phyloP scores from a whole-genome alignment of 371 early-diverging fungal species.

The Rhizopus arrhizus region DNA sequence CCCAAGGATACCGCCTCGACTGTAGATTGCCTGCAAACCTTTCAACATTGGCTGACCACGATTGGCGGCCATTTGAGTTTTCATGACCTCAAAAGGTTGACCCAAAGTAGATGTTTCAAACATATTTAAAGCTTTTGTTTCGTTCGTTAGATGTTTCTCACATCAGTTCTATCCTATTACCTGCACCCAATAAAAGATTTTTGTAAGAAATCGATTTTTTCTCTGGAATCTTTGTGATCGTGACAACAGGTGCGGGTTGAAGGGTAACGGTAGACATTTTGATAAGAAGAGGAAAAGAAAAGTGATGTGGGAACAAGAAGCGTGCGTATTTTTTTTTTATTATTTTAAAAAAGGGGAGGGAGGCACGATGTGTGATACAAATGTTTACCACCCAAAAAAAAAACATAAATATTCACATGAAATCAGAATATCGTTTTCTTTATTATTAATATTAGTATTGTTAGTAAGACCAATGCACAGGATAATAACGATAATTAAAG shows the following conservation, averaged over 20 bases:
- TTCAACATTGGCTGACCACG: conserved; percentile 70
- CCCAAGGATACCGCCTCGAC: conserved; percentile 79
- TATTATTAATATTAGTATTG: too few species aligned
- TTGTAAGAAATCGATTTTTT: conserved; percentile 62
- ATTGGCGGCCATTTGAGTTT: conserved; percentile 88
- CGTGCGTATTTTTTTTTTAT: background rate
- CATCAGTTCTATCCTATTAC: conserved; percentile 27
- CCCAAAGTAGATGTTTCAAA: conserved; percentile 89
- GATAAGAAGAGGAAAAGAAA: conserved; percentile 7
- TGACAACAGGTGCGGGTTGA: conserved; percentile 29
- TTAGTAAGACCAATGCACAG: too few species aligned
- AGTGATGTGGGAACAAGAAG: background rate
- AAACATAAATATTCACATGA: too few species aligned
- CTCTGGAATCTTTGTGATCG: conserved; percentile 30
- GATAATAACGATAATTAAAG: too few species aligned
- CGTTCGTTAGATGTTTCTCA: conserved; percentile 3
- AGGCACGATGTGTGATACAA: too few species aligned
- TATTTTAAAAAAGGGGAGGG: background rate
- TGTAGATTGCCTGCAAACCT: conserved; percentile 69
- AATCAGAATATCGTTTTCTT: too few species aligned
- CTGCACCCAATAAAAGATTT: conserved; percentile 67
- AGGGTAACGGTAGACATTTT: conserved; percentile 21
- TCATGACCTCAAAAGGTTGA: conserved; percentile 90
- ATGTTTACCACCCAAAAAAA: too few species aligned
- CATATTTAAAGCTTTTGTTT: conserved; percentile 58